Evolutionary conservation across 306 rosid species (phyloP).

Genomic region (Alnus glutinosa): DNA sequence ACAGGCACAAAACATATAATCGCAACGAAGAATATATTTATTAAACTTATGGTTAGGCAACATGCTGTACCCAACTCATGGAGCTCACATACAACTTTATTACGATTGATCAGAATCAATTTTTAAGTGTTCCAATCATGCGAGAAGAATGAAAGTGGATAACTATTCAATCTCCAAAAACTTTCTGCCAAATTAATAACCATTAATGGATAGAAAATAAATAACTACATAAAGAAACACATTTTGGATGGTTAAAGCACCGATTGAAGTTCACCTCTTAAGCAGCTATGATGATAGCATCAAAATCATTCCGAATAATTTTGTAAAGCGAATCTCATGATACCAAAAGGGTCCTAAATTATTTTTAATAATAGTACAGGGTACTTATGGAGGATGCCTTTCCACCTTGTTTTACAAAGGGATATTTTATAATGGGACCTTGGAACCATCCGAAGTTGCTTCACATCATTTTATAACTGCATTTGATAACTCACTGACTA

Average conservation of each 20-base stretch:
- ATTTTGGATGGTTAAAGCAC: not conserved
- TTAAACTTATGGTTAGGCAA: not conserved
- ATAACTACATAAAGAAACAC: not conserved
- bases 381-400: no score
- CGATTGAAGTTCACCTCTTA: not conserved
- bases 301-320: not conserved
- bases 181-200: not conserved
- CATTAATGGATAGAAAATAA: no score
- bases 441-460: no score
- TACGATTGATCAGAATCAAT: not conserved
- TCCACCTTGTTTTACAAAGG: no score
- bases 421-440: no score
- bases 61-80: not conserved
- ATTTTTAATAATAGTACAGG: no score
- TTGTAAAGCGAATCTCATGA: not conserved
- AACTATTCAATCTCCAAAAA: not conserved
- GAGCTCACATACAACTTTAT: not conserved
- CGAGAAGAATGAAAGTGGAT: not conserved
- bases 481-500: not conserved
- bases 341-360: not conserved
- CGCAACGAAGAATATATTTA: not conserved
- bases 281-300: not conserved
- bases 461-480: not conserved
- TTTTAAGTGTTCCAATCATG: not conserved
- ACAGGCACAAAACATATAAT: not conserved